A percentile compares a stretch with the other conserved stretches of the same genome.
These are phyloP conservation scores for Ogataea neopini DNA, from an alignment of 805 yeast genomes.

Conservation along the genomic window DNA sequence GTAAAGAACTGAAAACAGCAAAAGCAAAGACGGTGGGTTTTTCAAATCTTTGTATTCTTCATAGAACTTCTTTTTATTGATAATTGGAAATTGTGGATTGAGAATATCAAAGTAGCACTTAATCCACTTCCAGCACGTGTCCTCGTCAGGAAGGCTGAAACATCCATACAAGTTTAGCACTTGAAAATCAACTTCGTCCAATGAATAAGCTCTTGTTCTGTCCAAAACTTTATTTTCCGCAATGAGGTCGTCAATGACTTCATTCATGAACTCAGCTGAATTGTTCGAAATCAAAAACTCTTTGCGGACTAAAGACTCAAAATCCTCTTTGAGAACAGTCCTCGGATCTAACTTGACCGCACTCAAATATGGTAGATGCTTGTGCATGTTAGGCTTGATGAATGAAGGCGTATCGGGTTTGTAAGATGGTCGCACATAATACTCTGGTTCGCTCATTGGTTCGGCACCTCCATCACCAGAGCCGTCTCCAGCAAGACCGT, in stretches of 20 bases:
- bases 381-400: conserved; percentile 12
- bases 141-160: conserved; percentile 65
- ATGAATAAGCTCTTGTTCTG: conserved; percentile 23
- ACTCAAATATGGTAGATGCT: conserved; percentile 10
- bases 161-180: conserved; percentile 68
- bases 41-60: conserved; percentile 53
- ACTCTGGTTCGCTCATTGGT: not conserved
- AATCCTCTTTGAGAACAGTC: conserved; percentile 13
- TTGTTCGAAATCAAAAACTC: conserved; percentile 15
- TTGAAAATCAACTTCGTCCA: conserved; percentile 53
- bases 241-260: conserved; percentile 21
- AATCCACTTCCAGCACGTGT: conserved; percentile 60
- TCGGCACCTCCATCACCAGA: not conserved
- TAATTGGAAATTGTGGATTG: conserved; percentile 67
- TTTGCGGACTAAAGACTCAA: conserved; percentile 15
- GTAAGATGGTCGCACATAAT: not conserved
- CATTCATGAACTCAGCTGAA: conserved; percentile 31
- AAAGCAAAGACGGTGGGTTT: conserved; percentile 60
- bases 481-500: not conserved
- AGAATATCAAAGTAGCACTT: conserved; percentile 62
- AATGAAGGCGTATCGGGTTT: conserved; percentile 10
- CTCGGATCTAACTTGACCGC: conserved; percentile 14
- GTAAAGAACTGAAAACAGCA: conserved; percentile 63
- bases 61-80: conserved; percentile 65
- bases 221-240: conserved; percentile 18